These are phyloP conservation scores for Aphanoascus verrucosus DNA, from an alignment of 2,329 filamentous ascomycete species.

Conservation along the genomic window DNA sequence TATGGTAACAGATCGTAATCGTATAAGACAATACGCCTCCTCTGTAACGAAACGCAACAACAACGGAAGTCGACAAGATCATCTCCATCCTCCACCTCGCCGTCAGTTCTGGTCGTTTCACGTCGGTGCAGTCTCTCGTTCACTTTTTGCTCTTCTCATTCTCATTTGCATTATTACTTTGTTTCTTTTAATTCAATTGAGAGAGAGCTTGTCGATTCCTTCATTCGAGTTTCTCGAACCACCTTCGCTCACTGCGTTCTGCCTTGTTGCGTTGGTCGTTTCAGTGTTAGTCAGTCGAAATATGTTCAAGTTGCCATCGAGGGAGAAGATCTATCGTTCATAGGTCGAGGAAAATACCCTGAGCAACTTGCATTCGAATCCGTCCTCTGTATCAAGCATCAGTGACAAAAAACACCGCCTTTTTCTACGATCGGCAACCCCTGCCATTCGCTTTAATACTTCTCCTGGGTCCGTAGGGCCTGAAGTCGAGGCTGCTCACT, in stretches of 20 bases:
- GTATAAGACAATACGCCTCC: background rate
- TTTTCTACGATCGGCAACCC: background rate
- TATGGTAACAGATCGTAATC: background rate
- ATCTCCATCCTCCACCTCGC: background rate
- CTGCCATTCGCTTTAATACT: background rate
- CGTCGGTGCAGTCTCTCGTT: constrained; percentile 6
- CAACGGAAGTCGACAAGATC: constrained; percentile 6
- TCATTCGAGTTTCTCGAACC: background rate
- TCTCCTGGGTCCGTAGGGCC: background rate
- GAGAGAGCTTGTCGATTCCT: background rate
- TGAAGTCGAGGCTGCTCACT: background rate
- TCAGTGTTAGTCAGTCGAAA: background rate
- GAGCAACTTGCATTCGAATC: background rate
- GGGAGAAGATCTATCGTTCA: background rate
- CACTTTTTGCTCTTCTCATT: background rate
- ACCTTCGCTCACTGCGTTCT: background rate
- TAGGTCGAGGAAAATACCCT: background rate
- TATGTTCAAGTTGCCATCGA: background rate
- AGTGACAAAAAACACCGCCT: background rate
- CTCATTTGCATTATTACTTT: background rate
- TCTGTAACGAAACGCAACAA: background rate
- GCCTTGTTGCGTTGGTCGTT: background rate
- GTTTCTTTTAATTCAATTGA: background rate
- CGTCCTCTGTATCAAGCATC: background rate
- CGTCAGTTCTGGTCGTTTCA: background rate